Evolutionary conservation across 257 asterid species (phyloP).

Genomic region (Solanum acaule): DNA sequence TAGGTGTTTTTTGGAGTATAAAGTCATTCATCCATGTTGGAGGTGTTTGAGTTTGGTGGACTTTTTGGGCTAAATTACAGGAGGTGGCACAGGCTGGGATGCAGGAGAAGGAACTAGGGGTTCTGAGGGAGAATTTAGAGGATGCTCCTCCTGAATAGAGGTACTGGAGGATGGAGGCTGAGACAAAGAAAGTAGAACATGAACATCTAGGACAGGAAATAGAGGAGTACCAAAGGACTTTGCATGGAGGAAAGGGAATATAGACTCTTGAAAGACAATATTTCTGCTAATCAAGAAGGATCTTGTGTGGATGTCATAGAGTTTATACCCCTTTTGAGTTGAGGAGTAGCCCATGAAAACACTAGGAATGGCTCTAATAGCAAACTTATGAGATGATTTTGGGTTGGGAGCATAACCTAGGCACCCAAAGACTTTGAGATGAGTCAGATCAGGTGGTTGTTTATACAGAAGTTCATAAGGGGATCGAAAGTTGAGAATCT

Average conservation of each 20-base stretch:
- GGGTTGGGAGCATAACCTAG: background rate
- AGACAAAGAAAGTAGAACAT: no score
- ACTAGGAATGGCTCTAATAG: background rate
- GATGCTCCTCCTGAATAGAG: rapidly evolving
- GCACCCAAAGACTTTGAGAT: background rate
- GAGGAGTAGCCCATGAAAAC: background rate
- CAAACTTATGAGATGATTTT: background rate
- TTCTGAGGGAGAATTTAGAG: no score
- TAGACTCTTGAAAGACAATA: background rate
- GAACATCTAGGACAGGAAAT: background rate
- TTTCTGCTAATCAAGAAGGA: background rate
- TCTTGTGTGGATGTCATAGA: background rate
- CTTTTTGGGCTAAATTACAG: background rate
- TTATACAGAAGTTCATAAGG: background rate
- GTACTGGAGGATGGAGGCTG: no score
- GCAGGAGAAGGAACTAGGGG: no score
- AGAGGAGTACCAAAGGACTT: background rate
- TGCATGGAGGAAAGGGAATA: background rate
- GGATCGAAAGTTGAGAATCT: background rate
- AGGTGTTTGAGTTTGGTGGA: background rate
- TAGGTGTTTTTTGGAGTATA: no score
- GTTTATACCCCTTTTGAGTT: background rate
- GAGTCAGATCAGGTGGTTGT: background rate
- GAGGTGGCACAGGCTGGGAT: background rate
- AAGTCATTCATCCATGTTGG: background rate